These are phyloP conservation scores for Kodamaea arcana DNA, from an alignment of 1,139 yeast genomes.

Conservation along the genomic window DNA sequence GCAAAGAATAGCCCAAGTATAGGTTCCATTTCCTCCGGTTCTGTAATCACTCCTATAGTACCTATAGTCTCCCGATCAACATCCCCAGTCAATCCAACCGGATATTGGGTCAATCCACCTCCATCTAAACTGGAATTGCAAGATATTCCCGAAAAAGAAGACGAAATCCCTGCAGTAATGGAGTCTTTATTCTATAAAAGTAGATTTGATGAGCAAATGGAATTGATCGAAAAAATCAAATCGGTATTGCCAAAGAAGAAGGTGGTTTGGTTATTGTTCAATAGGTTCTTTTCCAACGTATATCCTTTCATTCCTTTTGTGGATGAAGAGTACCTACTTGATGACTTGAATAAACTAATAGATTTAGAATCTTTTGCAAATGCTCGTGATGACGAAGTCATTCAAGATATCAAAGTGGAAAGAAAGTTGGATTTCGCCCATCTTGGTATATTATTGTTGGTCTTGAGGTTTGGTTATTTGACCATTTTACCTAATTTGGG, in stretches of 20 bases:
- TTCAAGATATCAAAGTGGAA: constrained; percentile 15
- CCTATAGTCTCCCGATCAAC: neutral
- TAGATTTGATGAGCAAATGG: constrained; percentile 25
- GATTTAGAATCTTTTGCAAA: constrained; percentile 14
- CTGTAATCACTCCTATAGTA: neutral
- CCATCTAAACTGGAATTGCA: neutral
- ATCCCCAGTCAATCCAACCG: neutral
- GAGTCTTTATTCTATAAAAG: constrained; percentile 29
- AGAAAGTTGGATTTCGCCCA: constrained; percentile 22
- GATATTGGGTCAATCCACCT: neutral
- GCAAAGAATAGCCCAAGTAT: neutral
- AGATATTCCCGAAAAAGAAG: neutral
- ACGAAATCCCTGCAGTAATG: constrained; percentile 5
- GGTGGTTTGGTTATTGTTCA: constrained; percentile 28
- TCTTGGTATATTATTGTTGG: constrained; percentile 21
- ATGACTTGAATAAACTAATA: constrained; percentile 20
- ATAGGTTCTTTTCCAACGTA: constrained; percentile 40
- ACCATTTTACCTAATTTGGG: constrained; percentile 23
- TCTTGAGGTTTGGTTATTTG: constrained; percentile 21
- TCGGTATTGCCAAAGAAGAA: constrained; percentile 35
- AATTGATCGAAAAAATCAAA: constrained; percentile 20
- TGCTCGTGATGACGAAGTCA: constrained; percentile 11
- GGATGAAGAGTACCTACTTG: constrained; percentile 37
- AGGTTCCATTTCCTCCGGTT: neutral
- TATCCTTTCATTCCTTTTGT: constrained; percentile 50